Percentiles rank a stretch among this genome's conserved stretches.
Evolutionary conservation across 208 protist genomes (phyloP).

Genomic region (Leishmania gerbilli): DNA sequence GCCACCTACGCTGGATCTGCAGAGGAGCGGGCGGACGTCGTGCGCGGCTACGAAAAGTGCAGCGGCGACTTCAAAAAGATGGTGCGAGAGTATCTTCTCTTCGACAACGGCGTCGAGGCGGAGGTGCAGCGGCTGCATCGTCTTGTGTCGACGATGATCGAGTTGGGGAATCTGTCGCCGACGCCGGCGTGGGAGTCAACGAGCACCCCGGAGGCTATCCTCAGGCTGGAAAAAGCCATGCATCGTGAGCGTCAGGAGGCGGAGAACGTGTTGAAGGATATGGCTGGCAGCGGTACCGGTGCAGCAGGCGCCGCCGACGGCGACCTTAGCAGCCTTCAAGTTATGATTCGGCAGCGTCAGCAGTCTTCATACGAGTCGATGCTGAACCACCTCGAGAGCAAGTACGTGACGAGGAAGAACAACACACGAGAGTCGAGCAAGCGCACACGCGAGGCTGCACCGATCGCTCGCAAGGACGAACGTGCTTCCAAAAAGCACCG

Average conservation of each 20-base stretch:
- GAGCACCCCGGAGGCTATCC: constrained; percentile 33
- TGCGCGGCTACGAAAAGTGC: constrained; percentile 52
- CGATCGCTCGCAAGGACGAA: neutral
- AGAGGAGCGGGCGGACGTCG: constrained; percentile 71
- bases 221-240: constrained; percentile 51
- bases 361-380: constrained; percentile 60
- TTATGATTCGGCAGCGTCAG: constrained; percentile 69
- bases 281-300: constrained; percentile 20
- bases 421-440: constrained; percentile 3
- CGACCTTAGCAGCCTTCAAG: constrained; percentile 52
- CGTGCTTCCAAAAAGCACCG: neutral
- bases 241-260: constrained; percentile 67
- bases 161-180: constrained; percentile 26
- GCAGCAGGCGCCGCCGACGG: neutral
- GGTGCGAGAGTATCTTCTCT: constrained; percentile 72
- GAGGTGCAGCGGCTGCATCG: constrained; percentile 61
- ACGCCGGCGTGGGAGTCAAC: constrained; percentile 48
- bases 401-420: constrained; percentile 49
- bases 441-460: constrained; percentile 15
- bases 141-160: constrained; percentile 43
- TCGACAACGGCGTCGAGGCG: constrained; percentile 65
- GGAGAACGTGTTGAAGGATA: constrained; percentile 52
- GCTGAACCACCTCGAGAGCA: constrained; percentile 59
- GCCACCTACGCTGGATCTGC: constrained; percentile 64
- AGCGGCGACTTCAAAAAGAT: constrained; percentile 79